Percentiles rank a stretch among this genome's conserved stretches.
Conservation (phyloP, 371 early-diverging fungal species). For the Mortierella polycephala region DNA sequence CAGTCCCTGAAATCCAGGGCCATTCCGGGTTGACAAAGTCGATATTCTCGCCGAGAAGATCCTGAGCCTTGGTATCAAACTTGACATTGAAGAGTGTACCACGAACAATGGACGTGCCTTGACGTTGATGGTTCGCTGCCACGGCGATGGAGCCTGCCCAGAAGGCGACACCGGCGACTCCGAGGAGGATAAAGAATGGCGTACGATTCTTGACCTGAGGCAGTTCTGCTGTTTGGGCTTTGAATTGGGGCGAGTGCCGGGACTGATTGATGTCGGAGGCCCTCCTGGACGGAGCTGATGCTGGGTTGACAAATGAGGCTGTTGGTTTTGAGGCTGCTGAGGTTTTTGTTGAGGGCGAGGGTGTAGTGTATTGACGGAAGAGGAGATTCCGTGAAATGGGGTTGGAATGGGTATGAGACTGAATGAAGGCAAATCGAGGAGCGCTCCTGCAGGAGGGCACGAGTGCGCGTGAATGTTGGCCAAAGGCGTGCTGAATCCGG, state of each 20-base stretch:
- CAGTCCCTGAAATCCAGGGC: constrained; percentile 77
- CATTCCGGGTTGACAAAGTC: constrained; percentile 66
- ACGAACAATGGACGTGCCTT: constrained; percentile 71
- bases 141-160: constrained; percentile 70
- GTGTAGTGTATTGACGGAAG: constrained; percentile 6
- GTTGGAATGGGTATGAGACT: background rate
- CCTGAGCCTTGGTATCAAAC: constrained; percentile 65
- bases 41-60: constrained; percentile 66
- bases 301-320: constrained; percentile 6
- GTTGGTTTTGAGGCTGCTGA: constrained; percentile 6
- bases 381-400: background rate
- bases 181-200: constrained; percentile 60
- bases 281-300: constrained; percentile 26
- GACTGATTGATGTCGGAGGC: constrained; percentile 42
- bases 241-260: constrained; percentile 32
- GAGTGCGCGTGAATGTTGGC: background rate
- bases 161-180: constrained; percentile 63
- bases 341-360: background rate
- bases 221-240: constrained; percentile 30
- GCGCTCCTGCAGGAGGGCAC: background rate
- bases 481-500: background rate
- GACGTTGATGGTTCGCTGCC: constrained; percentile 73
- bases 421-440: too few species aligned
- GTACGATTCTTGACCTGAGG: constrained; percentile 44
- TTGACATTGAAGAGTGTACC: constrained; percentile 73